These are phyloP conservation scores for Schoenoplectus tabernaemontani DNA, from an alignment of 202 grass and related monocot species.

Conservation along the genomic window DNA sequence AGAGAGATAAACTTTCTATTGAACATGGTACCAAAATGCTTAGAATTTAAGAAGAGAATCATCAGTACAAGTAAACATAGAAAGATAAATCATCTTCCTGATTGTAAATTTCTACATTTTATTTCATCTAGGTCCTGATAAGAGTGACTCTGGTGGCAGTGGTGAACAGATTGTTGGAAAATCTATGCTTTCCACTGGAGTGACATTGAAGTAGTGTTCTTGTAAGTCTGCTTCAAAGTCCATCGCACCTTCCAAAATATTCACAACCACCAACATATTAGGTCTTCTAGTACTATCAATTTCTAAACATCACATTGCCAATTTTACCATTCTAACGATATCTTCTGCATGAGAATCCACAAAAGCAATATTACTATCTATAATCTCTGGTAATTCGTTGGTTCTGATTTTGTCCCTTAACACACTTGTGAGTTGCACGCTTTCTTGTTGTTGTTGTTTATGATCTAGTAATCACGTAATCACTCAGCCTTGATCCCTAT, in stretches of 20 bases:
- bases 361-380: slow-evolving; percentile 15
- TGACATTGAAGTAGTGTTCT: slow-evolving; percentile 28
- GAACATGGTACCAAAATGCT: too few species aligned
- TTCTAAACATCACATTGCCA: slow-evolving; percentile 51
- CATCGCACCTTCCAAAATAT: slow-evolving; percentile 35
- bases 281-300: slow-evolving; percentile 30
- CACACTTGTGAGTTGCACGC: slow-evolving; percentile 26
- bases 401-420: slow-evolving; percentile 31
- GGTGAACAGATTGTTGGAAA: background rate
- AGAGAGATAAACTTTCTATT: too few species aligned
- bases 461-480: slow-evolving; percentile 37
- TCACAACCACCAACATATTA: slow-evolving; percentile 37
- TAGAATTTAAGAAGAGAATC: too few species aligned
- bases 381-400: slow-evolving; percentile 16
- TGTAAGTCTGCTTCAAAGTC: slow-evolving; percentile 30
- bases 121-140: slow-evolving; percentile 42
- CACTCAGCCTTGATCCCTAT: slow-evolving; percentile 46
- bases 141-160: slow-evolving; percentile 1
- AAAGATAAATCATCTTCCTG: background rate
- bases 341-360: slow-evolving; percentile 24
- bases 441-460: slow-evolving; percentile 30
- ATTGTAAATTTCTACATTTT: background rate
- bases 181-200: background rate
- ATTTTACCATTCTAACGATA: slow-evolving; percentile 31
- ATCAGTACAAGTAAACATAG: too few species aligned